Base-by-base conservation (phyloP, 1,284 basidiomycete genomes). In the Cutaneotrichosporon curvatum region DNA sequence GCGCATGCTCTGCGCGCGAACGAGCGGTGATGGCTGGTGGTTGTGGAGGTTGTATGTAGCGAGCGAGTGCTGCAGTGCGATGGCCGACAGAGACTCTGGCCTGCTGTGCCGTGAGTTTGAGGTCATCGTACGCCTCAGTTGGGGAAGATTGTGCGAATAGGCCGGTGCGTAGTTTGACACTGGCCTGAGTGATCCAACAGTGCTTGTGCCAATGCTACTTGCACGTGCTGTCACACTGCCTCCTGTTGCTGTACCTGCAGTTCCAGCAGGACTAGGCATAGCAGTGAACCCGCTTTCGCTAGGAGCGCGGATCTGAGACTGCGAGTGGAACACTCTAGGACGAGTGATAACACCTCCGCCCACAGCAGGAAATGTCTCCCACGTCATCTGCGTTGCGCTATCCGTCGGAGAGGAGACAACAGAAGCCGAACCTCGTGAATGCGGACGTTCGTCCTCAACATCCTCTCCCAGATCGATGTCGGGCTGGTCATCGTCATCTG, bases 271-370 rank as follows among this genome's bases (percentile, higher is more conserved):
- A 56, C 67, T 68, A 1, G 65, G 68, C 61, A 64, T 57, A 16
- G 61, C 46, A 40, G 51, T 51, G 14, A 61, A 62, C 4, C 65
- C 68, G 1, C 60, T 56, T 43, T 74, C 74, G 1, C 70, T 63
- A 3, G 77, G 75, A 3, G 75, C 64, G 32, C 75, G 63, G 53
- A 83, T 80, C 58, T 78, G 76, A 6, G 81, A 81, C 56, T 85
- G 84, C 0, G 82, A 80, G 61, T 87, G 85, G 51, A 79, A 80
- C 19, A 87, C 76, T 4, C 86, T 73, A 0, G 85, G 86, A 19
- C 84, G 76, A 2, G 82, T 83, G 49, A 87, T 76, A 0, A 78
- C 79, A 1, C 85, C 84, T 21, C 85, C 85, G 25, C 85, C 84
- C 10, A 87, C 81, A 12, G 85, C 84, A 2, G 84, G 83, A 50